A percentile compares a stretch with the other conserved stretches of the same genome.
Conservation (phyloP, 1,139 yeast genomes). For the Lodderomyces theae region DNA sequence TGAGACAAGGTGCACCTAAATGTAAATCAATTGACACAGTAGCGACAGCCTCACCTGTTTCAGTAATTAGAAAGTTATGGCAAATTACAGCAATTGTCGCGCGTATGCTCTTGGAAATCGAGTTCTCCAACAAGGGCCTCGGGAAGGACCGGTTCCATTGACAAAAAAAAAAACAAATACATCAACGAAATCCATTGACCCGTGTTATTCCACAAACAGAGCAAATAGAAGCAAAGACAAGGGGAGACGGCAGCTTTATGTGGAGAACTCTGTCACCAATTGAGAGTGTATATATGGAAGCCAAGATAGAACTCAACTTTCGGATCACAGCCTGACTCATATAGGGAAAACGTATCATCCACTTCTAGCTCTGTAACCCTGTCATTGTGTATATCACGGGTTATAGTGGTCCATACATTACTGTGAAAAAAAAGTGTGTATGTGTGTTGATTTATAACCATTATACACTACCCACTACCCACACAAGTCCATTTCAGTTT, state of each 20-base stretch:
- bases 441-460: neutral
- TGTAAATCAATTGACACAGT: no score
- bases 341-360: no score
- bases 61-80: no score
- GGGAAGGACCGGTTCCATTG: neutral
- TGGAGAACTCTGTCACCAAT: neutral
- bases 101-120: neutral
- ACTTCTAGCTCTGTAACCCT: no score
- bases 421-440: neutral
- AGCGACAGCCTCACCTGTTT: no score
- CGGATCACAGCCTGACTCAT: neutral
- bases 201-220: conserved; percentile 2
- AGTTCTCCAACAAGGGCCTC: neutral
- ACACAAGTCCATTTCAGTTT: no score
- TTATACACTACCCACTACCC: neutral
- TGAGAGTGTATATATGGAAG: neutral
- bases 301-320: neutral
- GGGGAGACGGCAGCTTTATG: no score
- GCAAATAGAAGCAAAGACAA: no score
- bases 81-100: no score
- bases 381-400: neutral
- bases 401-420: neutral
- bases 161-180: conserved; percentile 1
- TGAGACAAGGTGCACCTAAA: no score
- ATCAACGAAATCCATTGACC: neutral